A percentile compares a stretch with the other conserved stretches of the same genome.
Conservation (phyloP, 805 yeast genomes). For the Ogataea salicorniae region DNA sequence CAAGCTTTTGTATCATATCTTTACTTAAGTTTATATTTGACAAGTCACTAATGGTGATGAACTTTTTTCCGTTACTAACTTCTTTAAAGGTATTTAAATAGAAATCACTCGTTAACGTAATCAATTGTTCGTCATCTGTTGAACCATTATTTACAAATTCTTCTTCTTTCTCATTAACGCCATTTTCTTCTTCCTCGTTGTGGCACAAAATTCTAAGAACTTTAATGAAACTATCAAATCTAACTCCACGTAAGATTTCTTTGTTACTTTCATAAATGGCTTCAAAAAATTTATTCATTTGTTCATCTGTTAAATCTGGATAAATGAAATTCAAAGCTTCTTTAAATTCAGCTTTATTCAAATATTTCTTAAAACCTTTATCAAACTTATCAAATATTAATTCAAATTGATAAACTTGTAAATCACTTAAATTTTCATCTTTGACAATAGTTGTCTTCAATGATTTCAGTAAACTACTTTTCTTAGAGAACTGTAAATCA, state of each 20-base stretch:
- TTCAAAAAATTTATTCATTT: conserved; percentile 35
- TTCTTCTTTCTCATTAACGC: conserved; percentile 21
- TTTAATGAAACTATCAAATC: conserved; percentile 21
- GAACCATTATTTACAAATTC: conserved; percentile 16
- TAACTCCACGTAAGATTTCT: conserved; percentile 24
- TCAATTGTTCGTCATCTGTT: conserved; percentile 29
- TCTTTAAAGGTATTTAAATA: conserved; percentile 35
- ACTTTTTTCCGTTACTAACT: conserved; percentile 34
- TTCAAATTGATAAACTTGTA: conserved; percentile 36
- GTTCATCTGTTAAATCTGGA: conserved; percentile 30
- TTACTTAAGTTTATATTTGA: conserved; percentile 27
- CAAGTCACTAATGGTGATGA: conserved; percentile 35
- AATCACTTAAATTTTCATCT: conserved; percentile 2
- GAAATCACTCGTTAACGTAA: conserved; percentile 35
- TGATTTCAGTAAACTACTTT: conserved; percentile 18
- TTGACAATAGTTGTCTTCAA: conserved; percentile 6
- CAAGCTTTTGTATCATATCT: conserved; percentile 8
- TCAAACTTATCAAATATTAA: conserved; percentile 38
- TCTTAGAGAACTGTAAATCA: conserved; percentile 33
- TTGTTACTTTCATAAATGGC: conserved; percentile 18
- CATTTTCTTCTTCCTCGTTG: conserved; percentile 13
- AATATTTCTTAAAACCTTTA: conserved; percentile 30
- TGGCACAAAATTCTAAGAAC: conserved; percentile 17
- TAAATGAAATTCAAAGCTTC: conserved; percentile 40
- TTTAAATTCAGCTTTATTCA: conserved; percentile 38